Evolutionary conservation across 805 yeast genomes (phyloP).

Genomic region (Blastobotrys terrestris): DNA sequence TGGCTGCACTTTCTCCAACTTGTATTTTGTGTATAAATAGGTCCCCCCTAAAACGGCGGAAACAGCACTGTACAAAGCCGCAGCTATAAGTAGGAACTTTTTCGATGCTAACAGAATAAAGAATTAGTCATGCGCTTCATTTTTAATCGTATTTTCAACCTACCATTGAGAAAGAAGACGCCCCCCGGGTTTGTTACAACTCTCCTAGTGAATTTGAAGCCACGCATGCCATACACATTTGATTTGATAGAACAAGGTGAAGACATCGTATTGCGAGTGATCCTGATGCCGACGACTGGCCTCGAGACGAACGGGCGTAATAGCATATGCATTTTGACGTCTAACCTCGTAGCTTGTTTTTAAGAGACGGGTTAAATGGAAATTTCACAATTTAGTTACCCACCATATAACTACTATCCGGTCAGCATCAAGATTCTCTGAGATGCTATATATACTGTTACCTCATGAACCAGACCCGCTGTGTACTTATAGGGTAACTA

Average conservation of each 20-base stretch:
- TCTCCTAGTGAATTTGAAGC: slow-evolving; percentile 3
- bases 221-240: not conserved
- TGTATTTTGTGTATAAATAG: slow-evolving; percentile 8
- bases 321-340: too few relatives aligned
- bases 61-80: slow-evolving; percentile 1
- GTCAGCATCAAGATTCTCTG: too few relatives aligned
- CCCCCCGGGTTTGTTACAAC: not conserved
- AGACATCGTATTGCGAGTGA: not conserved
- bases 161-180: not conserved
- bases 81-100: slow-evolving; percentile 3
- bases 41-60: slow-evolving; percentile 6
- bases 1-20: slow-evolving; percentile 15
- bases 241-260: too few relatives aligned
- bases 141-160: not conserved
- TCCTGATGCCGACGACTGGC: not conserved
- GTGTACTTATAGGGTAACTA: too few relatives aligned
- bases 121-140: not conserved
- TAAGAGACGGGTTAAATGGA: too few relatives aligned
- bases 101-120: not conserved
- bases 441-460: too few relatives aligned
- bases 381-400: too few relatives aligned
- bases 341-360: too few relatives aligned
- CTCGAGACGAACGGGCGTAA: not conserved
- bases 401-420: too few relatives aligned
- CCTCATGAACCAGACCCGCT: too few relatives aligned